Conservation (phyloP, 768 basidiomycete species). For the Xerocomellus amylosporus region DNA sequence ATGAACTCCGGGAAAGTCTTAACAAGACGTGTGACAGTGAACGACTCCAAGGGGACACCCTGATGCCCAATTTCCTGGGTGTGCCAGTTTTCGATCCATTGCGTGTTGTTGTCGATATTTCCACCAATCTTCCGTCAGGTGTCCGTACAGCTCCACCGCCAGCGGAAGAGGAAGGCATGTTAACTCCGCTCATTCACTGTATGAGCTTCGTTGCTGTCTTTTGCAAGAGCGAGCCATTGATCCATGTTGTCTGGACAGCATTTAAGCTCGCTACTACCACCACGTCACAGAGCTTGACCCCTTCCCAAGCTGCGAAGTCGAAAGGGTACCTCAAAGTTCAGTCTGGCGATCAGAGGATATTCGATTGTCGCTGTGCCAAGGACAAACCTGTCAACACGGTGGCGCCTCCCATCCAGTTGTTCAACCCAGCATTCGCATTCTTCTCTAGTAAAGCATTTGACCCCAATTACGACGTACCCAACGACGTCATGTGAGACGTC, state of each 20-base stretch:
- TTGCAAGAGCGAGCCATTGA: not conserved
- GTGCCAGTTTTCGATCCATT: not conserved
- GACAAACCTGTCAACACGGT: not conserved
- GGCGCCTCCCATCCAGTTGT: slow-evolving; percentile 9
- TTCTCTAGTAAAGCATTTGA: slow-evolving; percentile 25
- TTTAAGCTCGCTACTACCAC: not conserved
- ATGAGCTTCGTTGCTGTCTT: too few relatives aligned
- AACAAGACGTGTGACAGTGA: not conserved
- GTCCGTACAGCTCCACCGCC: too few relatives aligned
- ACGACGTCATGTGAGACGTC: slow-evolving; percentile 3
- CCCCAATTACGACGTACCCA: slow-evolving; percentile 1
- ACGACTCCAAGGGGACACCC: not conserved
- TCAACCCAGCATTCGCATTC: slow-evolving; percentile 26
- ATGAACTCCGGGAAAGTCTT: not conserved
- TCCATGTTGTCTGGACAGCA: not conserved
- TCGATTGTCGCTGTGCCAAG: slow-evolving; percentile 10
- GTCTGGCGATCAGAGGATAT: not conserved
- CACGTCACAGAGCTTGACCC: not conserved
- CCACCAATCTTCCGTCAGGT: too few relatives aligned
- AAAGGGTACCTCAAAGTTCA: slow-evolving; percentile 5
- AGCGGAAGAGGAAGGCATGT: too few relatives aligned
- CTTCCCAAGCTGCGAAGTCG: slow-evolving; percentile 12
- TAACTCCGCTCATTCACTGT: too few relatives aligned
- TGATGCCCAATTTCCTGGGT: not conserved
- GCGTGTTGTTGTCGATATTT: not conserved